Base-by-base conservation (phyloP, 2,329 filamentous ascomycete genomes). In the Neopestalotiopsis sp. region DNA sequence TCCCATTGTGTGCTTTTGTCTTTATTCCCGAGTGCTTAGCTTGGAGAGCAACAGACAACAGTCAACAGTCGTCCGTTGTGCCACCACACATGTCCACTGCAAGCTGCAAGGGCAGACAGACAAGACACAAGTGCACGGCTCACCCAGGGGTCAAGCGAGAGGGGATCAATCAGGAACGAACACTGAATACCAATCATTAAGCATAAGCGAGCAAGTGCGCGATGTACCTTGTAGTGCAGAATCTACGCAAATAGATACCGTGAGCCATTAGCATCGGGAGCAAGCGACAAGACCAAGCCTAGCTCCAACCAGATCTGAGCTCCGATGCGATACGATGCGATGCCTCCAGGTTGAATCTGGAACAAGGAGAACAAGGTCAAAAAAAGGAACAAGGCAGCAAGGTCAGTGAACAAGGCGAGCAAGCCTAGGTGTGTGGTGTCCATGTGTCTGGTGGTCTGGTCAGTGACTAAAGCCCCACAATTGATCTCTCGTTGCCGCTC, bases 21-120 rank as follows among this genome's bases (percentile, higher is more conserved):
- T 59, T 20, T 17, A 30, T 20, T 60, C 20, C 14, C 7, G n/a
- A 1, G 12, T 59, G 24, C 6, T 6, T 13, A 61, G 4, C 28
- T 5, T n/a, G 10, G 40, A n/a, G 24, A 30, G 62, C 24, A 28
- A 28, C 24, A 38, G 30, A 45, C 13, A 4, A 66, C 13, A 57
- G 14, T 58, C 13, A 4, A 66, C 13, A 57, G 14, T 58, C 28
- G 10, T 32, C 24, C 17, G 49, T 28, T 57, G 45, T 66, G 63
- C 63, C 63, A 34, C 42, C 45, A 52, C 45, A 52, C 42, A 52
- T 52, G 45, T 28, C 24, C 24, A 28, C 24, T 52, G 45, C 62
- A 32, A 66, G 65, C 65, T 67, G 65, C 65, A 67, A 61, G 65
- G 66, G 66, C 34, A 32, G 45, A 45, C 42, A 13, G 42, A 45